Base-by-base conservation (phyloP, 1,284 basidiomycete species). In the Inonotus hispidus region DNA sequence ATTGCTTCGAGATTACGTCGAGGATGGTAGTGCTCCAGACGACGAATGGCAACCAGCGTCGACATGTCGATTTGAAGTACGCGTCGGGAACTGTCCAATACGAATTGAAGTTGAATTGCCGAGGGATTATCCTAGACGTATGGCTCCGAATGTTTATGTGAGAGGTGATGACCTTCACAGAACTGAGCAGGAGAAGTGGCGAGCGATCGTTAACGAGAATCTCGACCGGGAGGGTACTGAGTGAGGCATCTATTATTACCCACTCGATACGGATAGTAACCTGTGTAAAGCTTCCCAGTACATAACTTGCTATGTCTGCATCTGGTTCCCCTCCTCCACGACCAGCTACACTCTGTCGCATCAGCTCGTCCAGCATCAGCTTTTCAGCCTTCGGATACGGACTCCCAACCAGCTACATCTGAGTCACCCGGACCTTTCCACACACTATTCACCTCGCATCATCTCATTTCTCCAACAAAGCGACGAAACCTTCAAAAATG, bases 381-480 rank as follows among this genome's bases (percentile, higher is more conserved):
- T 25, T n/a, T 19, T 49, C 47, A 19, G 23, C 21, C 43, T 41
- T 49, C 23, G 16, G n/a, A n/a, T n/a, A n/a, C n/a, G n/a, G n/a
- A n/a, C n/a, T n/a, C n/a, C n/a, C n/a, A n/a, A n/a, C n/a, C n/a
- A n/a, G n/a, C n/a, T n/a, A n/a, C 58, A 3, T 38, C 41, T 6
- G 41, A 45, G 7, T 5, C 27, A 32, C 27, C 41, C 46, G 19
- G 4, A 50, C 8, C 10, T 5, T 41, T 10, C 45, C 88, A 90
- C 68, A 81, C 81, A 27, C 79, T 90, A 5, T 77, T 90, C 59
- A 86, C 83, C 3, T 90, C 88, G 0, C 88, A 90, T 71, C 89
- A 90, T 69, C 81, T 90, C 56, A 75, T 87, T 52, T 85, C 88
- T 0, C 78, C 84, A 0, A 81, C 79, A 29, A 92, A 90, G 70